These are phyloP conservation scores for Crepidotus sp. DNA, from an alignment of 1,284 basidiomycete species.

Conservation along the genomic window DNA sequence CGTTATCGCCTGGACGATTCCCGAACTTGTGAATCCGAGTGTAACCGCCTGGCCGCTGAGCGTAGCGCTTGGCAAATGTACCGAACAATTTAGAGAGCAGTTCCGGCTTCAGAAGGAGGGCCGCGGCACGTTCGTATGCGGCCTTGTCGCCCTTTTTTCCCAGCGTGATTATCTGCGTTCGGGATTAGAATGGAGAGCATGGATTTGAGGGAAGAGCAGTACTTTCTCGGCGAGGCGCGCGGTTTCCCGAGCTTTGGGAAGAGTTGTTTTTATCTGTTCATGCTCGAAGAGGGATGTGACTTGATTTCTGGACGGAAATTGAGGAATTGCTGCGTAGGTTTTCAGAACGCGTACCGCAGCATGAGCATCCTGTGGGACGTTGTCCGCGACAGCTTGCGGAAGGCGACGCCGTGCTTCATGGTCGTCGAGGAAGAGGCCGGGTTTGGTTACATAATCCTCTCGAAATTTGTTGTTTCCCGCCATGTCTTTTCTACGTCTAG, in stretches of 20 bases:
- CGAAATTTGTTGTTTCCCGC: slow-evolving; percentile 6
- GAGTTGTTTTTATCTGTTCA: slow-evolving; percentile 93
- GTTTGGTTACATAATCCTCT: neutral
- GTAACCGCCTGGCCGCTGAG: slow-evolving; percentile 83
- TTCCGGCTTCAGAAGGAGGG: slow-evolving; percentile 66
- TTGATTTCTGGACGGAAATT: slow-evolving; percentile 58
- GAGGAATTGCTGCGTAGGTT: neutral
- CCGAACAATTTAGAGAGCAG: slow-evolving; percentile 78
- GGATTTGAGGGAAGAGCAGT: neutral
- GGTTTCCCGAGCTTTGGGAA: slow-evolving; percentile 92
- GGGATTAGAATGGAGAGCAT: neutral
- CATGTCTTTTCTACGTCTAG: slow-evolving; percentile 38
- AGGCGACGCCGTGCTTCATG: slow-evolving; percentile 90
- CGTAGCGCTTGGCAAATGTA: slow-evolving; percentile 77
- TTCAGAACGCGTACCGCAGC: slow-evolving; percentile 51
- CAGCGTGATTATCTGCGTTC: slow-evolving; percentile 71
- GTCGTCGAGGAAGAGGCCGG: slow-evolving; percentile 14
- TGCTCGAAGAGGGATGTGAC: slow-evolving; percentile 94
- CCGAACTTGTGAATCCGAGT: slow-evolving; percentile 91
- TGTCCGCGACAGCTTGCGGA: slow-evolving; percentile 81
- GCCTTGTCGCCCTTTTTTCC: slow-evolving; percentile 74
- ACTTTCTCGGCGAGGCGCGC: slow-evolving; percentile 93
- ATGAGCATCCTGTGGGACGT: slow-evolving; percentile 83
- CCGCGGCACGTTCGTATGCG: slow-evolving; percentile 56
- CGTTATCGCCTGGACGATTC: slow-evolving; percentile 85